phyloP scores from a whole-genome alignment of 495 filamentous ascomycete species.

The Neurospora terricola region DNA sequence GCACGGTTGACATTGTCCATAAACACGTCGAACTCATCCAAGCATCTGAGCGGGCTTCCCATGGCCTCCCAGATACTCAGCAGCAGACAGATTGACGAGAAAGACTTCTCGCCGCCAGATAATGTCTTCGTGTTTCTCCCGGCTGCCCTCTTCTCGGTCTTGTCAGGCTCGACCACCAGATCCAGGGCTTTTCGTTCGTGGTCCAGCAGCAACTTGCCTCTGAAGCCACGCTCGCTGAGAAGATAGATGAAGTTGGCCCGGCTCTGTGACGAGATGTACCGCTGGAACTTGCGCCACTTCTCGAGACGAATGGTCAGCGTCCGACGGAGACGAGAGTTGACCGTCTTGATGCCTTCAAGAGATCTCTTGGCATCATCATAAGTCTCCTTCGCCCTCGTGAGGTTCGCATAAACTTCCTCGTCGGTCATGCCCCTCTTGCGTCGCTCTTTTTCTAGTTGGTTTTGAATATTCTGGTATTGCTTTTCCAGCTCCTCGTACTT shows the following conservation, averaged over 20 bases:
- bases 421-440: conserved; percentile 48
- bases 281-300: conserved; percentile 73
- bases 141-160: conserved; percentile 49
- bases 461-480: conserved; percentile 49
- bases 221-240: conserved; percentile 78
- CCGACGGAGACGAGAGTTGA: conserved; percentile 49
- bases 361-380: conserved; percentile 29
- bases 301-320: conserved; percentile 59
- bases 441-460: conserved; percentile 36
- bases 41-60: conserved; percentile 85
- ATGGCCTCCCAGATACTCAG: conserved; percentile 96
- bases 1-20: conserved; percentile 97
- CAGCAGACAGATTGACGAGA: conserved; percentile 89
- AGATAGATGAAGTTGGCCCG: conserved; percentile 80
- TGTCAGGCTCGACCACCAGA: conserved; percentile 75
- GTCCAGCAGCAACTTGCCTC: conserved; percentile 68
- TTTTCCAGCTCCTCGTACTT: conserved; percentile 52
- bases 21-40: conserved; percentile 99
- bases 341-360: conserved; percentile 35
- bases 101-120: conserved; percentile 94
- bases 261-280: conserved; percentile 71
- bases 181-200: conserved; percentile 65
- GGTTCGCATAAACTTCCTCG: conserved; percentile 47
- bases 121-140: conserved; percentile 83
- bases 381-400: conserved; percentile 22